Conservation (phyloP, 2,329 filamentous ascomycete species). For the Penicillium oxalicum region DNA sequence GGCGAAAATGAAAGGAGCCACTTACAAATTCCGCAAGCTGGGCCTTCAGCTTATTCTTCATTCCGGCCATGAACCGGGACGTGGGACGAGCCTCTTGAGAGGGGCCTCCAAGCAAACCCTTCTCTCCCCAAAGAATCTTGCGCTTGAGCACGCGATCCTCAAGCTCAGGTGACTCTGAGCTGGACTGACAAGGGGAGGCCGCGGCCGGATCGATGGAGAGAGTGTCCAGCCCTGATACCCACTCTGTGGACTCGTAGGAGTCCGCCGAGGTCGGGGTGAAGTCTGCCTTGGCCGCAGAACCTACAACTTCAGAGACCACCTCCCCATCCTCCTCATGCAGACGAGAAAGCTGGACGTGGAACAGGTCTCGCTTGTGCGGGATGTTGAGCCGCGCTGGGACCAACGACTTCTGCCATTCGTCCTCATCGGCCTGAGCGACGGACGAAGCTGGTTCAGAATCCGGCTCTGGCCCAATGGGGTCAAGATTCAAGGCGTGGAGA, state of each 20-base stretch:
- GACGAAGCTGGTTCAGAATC: too few relatives aligned
- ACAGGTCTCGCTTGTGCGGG: neutral
- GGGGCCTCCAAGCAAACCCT: neutral
- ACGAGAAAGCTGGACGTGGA: neutral
- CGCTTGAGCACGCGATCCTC: neutral
- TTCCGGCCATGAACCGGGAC: constrained; percentile 23
- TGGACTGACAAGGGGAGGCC: neutral
- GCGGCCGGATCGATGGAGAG: neutral
- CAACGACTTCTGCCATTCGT: neutral
- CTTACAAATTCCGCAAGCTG: constrained; percentile 34
- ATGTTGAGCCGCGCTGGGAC: neutral
- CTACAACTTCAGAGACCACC: neutral
- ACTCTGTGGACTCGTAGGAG: neutral
- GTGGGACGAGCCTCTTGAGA: neutral
- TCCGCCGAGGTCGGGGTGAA: neutral
- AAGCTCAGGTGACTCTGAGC: neutral
- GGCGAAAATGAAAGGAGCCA: constrained; percentile 4
- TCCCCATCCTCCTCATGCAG: neutral
- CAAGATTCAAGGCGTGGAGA: too few relatives aligned
- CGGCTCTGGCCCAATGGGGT: too few relatives aligned
- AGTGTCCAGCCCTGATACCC: neutral
- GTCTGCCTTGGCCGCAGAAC: neutral
- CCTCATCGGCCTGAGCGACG: too few relatives aligned
- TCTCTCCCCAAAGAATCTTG: constrained; percentile 1
- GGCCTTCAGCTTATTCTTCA: constrained; percentile 37